Conservation (phyloP, 495 filamentous ascomycete genomes). For the Aspergillus nidulans region DNA sequence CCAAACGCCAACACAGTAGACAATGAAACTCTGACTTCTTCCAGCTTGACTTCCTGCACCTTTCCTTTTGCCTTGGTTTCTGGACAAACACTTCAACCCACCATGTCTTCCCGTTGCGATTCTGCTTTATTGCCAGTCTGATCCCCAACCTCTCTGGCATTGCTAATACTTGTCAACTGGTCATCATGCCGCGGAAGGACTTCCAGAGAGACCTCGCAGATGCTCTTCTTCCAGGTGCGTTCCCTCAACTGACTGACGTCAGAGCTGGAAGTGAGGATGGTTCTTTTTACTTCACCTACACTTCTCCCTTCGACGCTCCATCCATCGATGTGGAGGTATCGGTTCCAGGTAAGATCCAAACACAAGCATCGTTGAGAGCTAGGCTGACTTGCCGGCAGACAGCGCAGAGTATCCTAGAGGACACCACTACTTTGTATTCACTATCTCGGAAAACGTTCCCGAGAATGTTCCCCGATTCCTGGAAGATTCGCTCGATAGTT, state of each 20-base stretch:
- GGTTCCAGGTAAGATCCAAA: slow-evolving; percentile 45
- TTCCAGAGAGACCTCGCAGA: slow-evolving; percentile 40
- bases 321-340: slow-evolving; percentile 49
- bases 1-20: not conserved
- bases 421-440: slow-evolving; percentile 59
- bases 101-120: not conserved
- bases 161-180: not conserved
- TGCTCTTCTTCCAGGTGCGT: slow-evolving; percentile 26
- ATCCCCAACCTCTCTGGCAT: not conserved
- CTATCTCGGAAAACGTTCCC: slow-evolving; percentile 48
- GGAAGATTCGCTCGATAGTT: slow-evolving; percentile 30
- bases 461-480: slow-evolving; percentile 41
- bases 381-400: slow-evolving; percentile 32
- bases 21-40: not conserved
- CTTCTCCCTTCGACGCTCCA: slow-evolving; percentile 16
- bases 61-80: not conserved
- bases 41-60: not conserved
- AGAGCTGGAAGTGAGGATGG: slow-evolving; percentile 57
- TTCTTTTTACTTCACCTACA: slow-evolving; percentile 54
- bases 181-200: slow-evolving; percentile 14
- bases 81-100: not conserved
- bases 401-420: slow-evolving; percentile 59
- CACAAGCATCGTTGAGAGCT: not conserved
- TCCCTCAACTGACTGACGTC: slow-evolving; percentile 43
- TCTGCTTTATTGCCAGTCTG: not conserved